Percentiles rank a stretch among this genome's conserved stretches.
Conservation (phyloP, 495 filamentous ascomycete species). For the Sordaria brevicollis region DNA sequence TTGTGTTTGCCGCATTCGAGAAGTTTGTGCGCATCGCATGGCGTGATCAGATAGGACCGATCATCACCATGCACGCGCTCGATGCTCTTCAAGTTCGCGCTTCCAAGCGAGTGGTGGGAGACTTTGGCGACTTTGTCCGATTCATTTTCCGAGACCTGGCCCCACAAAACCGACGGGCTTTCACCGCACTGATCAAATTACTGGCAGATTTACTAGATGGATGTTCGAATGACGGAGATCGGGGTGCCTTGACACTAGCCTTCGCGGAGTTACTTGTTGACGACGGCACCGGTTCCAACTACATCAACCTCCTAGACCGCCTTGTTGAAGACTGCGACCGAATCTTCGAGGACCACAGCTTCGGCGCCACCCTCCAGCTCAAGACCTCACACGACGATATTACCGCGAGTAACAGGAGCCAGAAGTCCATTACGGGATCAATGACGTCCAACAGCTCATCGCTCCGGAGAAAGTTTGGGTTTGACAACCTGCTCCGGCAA, state of each 20-base stretch:
- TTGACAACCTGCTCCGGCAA: constrained; percentile 62
- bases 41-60: constrained; percentile 76
- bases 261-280: constrained; percentile 82
- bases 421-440: constrained; percentile 39
- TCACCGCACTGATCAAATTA: constrained; percentile 73
- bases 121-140: constrained; percentile 82
- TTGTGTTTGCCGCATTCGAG: constrained; percentile 89
- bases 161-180: constrained; percentile 85
- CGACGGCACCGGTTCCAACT: constrained; percentile 67
- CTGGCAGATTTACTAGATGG: constrained; percentile 84
- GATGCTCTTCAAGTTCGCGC: constrained; percentile 64
- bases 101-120: constrained; percentile 57
- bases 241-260: constrained; percentile 78
- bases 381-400: constrained; percentile 35
- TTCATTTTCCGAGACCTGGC: constrained; percentile 67
- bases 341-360: constrained; percentile 65
- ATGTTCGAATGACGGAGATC: constrained; percentile 88
- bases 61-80: constrained; percentile 56
- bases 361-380: constrained; percentile 27
- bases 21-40: constrained; percentile 87
- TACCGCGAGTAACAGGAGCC: constrained; percentile 30
- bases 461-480: constrained; percentile 70
- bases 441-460: constrained; percentile 65
- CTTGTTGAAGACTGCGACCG: constrained; percentile 85
- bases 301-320: constrained; percentile 83